phyloP scores from a whole-genome alignment of 2,329 filamentous ascomycete species.

The Lasiodiplodia citricola region DNA sequence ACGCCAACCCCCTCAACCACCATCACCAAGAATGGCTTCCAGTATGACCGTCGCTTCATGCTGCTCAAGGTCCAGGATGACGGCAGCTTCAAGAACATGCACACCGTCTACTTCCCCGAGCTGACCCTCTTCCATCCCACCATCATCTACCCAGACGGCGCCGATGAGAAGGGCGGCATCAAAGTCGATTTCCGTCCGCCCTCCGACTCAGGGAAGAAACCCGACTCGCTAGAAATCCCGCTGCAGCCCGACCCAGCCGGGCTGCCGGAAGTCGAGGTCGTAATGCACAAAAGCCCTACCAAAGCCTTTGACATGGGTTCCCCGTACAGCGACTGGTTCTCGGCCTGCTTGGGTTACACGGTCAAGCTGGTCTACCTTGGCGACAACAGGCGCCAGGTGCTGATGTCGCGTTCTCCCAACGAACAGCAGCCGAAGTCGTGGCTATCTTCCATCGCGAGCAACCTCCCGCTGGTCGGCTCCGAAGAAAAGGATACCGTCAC shows the following conservation, averaged over 20 bases:
- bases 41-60: slow-evolving; percentile 47
- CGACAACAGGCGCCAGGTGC: slow-evolving; percentile 46
- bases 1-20: slow-evolving; percentile 45
- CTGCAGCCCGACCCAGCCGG: slow-evolving; percentile 44
- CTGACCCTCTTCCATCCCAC: slow-evolving; percentile 23
- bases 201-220: slow-evolving; percentile 31
- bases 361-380: slow-evolving; percentile 53
- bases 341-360: slow-evolving; percentile 49
- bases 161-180: slow-evolving; percentile 36
- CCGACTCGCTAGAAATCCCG: slow-evolving; percentile 45
- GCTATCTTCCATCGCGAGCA: slow-evolving; percentile 38
- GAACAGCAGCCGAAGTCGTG: slow-evolving; percentile 34
- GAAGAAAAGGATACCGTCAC: slow-evolving; percentile 53
- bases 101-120: slow-evolving; percentile 28
- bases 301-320: slow-evolving; percentile 50
- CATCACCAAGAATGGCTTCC: slow-evolving; percentile 52
- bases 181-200: slow-evolving; percentile 48
- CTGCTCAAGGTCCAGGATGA: slow-evolving; percentile 27
- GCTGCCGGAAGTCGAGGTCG: slow-evolving; percentile 46
- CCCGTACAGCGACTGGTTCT: slow-evolving; percentile 52
- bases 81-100: slow-evolving; percentile 47
- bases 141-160: slow-evolving; percentile 39
- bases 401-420: slow-evolving; percentile 41
- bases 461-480: slow-evolving; percentile 27
- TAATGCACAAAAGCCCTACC: slow-evolving; percentile 51